These are phyloP conservation scores for Fusarium anthophilum DNA, from an alignment of 2,329 filamentous ascomycete species.

Conservation along the genomic window DNA sequence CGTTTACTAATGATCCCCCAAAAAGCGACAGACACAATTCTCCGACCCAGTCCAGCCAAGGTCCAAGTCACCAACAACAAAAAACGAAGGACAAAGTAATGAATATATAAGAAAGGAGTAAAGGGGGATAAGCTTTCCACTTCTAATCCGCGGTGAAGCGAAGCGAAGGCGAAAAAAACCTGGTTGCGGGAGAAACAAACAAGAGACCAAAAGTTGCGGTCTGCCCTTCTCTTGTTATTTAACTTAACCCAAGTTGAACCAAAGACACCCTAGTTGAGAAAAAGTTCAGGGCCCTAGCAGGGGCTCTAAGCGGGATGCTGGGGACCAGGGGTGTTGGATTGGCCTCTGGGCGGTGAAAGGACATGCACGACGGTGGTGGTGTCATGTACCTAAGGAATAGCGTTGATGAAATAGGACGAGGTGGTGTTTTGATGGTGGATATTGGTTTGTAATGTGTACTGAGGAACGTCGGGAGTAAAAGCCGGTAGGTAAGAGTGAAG, in stretches of 20 bases:
- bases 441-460: not conserved
- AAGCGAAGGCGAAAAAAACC: constrained; percentile 19
- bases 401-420: constrained; percentile 13
- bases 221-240: constrained; percentile 33
- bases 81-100: not conserved
- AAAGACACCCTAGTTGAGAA: not conserved
- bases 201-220: constrained; percentile 39
- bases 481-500: not conserved
- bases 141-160: constrained; percentile 35
- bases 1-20: not conserved
- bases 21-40: constrained; percentile 37
- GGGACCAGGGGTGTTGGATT: constrained; percentile 23
- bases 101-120: not conserved
- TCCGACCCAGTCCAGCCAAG: constrained; percentile 39
- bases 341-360: constrained; percentile 37
- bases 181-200: constrained; percentile 31
- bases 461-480: not conserved
- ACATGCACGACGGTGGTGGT: constrained; percentile 35
- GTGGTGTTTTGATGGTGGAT: constrained; percentile 2
- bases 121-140: not conserved
- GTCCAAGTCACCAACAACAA: not conserved
- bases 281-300: constrained; percentile 22
- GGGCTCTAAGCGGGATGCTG: constrained; percentile 29
- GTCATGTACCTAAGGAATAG: constrained; percentile 40
- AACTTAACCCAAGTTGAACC: constrained; percentile 13